Percentiles rank a stretch among this genome's conserved stretches.
Conservation (phyloP, 768 basidiomycete species). For the Butyriboletus loyo region DNA sequence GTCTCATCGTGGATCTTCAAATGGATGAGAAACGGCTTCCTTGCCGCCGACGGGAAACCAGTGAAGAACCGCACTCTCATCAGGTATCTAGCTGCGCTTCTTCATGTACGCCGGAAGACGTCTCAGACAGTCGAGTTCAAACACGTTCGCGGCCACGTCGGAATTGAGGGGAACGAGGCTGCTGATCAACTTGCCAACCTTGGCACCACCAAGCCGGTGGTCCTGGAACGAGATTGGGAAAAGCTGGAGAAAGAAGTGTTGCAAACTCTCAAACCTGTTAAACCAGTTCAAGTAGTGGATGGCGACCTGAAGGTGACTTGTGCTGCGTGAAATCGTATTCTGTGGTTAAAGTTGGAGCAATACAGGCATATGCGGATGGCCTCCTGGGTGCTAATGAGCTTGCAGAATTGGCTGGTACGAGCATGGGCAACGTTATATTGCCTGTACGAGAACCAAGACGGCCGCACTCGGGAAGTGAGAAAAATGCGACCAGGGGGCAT, state of each 20-base stretch:
- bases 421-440: background rate
- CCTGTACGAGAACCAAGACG: background rate
- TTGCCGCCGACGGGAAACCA: slow-evolving; percentile 42
- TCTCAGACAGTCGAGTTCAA: slow-evolving; percentile 61
- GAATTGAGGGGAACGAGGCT: slow-evolving; percentile 79
- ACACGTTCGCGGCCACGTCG: slow-evolving; percentile 78
- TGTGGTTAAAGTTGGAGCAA: slow-evolving; percentile 4
- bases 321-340: background rate
- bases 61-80: slow-evolving; percentile 78
- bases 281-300: background rate
- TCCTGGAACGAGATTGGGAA: slow-evolving; percentile 62
- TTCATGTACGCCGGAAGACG: slow-evolving; percentile 47
- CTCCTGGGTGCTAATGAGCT: slow-evolving; percentile 36
- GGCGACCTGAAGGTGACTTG: slow-evolving; percentile 20
- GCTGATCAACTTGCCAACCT: slow-evolving; percentile 73
- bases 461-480: background rate
- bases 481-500: background rate
- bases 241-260: slow-evolving; percentile 15
- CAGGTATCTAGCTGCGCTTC: slow-evolving; percentile 60
- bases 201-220: slow-evolving; percentile 43
- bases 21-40: slow-evolving; percentile 62
- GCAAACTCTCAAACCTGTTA: slow-evolving; percentile 9
- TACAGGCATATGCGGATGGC: slow-evolving; percentile 35
- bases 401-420: slow-evolving; percentile 15
- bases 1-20: slow-evolving; percentile 61